Conservation (phyloP, 768 basidiomycete genomes). For the Filobasidium floriforme region DNA sequence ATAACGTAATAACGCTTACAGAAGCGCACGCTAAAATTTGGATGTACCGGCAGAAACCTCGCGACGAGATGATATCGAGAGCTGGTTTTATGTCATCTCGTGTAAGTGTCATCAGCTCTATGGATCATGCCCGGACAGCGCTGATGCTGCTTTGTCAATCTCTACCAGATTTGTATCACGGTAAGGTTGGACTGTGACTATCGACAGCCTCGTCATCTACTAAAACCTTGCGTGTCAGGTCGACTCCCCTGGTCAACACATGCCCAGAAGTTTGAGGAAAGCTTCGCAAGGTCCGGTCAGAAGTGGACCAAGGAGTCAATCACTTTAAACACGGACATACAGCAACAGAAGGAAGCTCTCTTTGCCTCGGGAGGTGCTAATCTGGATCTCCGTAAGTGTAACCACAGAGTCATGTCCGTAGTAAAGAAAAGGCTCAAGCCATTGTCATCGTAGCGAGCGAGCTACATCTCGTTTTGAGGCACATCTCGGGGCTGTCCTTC, state of each 20-base stretch:
- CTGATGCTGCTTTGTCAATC: not conserved
- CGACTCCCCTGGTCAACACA: slow-evolving; percentile 21
- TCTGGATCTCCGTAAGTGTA: not conserved
- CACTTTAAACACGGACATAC: slow-evolving; percentile 16
- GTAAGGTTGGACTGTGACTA: not conserved
- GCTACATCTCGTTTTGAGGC: not conserved
- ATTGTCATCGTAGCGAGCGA: not conserved
- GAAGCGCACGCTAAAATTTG: not conserved
- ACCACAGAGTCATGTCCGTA: not conserved
- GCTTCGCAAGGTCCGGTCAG: slow-evolving; percentile 20
- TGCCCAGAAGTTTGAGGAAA: slow-evolving; percentile 18
- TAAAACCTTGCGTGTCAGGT: not conserved
- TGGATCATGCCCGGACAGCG: not conserved
- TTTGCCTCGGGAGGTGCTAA: not conserved
- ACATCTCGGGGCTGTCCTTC: not conserved
- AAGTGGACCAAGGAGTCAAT: slow-evolving; percentile 19
- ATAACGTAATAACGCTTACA: no score
- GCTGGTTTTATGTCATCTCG: slow-evolving; percentile 16
- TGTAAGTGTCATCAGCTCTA: slow-evolving; percentile 5
- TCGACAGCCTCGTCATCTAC: not conserved
- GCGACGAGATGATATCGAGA: slow-evolving; percentile 23
- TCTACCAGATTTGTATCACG: slow-evolving; percentile 13
- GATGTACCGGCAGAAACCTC: slow-evolving; percentile 11
- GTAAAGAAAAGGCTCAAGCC: not conserved
- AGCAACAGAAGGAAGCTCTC: slow-evolving; percentile 12